Evolutionary conservation across 768 basidiomycete species (phyloP), one percentile per base, ranked within the genome.

Genomic region (Dioszegia hungarica): DNA sequence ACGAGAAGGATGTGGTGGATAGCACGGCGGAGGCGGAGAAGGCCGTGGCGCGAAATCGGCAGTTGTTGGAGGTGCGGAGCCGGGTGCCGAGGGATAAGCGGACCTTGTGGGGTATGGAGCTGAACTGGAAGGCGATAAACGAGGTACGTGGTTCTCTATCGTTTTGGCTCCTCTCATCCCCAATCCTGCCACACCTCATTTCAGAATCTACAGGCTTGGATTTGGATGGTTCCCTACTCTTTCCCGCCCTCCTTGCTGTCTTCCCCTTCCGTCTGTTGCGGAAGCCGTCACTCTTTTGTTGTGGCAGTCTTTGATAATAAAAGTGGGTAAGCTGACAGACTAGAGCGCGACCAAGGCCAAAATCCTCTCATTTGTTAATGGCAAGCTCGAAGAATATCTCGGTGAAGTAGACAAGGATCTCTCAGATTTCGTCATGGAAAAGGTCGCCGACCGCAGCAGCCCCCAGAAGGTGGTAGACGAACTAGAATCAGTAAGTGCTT

Each of bases 321-420:
- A n/a, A n/a, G n/a, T 5, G 24, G 20, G 19, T 11, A 24, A 19
- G 49, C 17, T 22, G 56, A 70, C 71, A 47, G 75, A 57, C 17
- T 25, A 93, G 91, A 78, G 79, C 28, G 81, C 88, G 75, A 86
- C 94, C 65, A 87, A 89, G 65, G 82, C 85, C 38, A 95, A 94
- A 76, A 80, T 97, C 17, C 87, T 90, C 73, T 86, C 89, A 28
- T 78, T 93, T 51, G 84, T 91, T 25, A 87, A 89, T 61, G 82
- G 83, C 8, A 81, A 87, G 63, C 90, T 97, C 84, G 81, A 82
- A 33, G 87, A 88, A 73, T 90, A 88, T 67, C 83, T 97, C 12
- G 92, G 91, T 57, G 90, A 93, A 69, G 82, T 91, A 69, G 92
- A 94, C 69, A 89, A 92, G 60, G 92, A 97, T 70, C 81, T 95